These are phyloP conservation scores for Theileria parva DNA, from an alignment of 169 alveolate species.

Conservation along the genomic window DNA sequence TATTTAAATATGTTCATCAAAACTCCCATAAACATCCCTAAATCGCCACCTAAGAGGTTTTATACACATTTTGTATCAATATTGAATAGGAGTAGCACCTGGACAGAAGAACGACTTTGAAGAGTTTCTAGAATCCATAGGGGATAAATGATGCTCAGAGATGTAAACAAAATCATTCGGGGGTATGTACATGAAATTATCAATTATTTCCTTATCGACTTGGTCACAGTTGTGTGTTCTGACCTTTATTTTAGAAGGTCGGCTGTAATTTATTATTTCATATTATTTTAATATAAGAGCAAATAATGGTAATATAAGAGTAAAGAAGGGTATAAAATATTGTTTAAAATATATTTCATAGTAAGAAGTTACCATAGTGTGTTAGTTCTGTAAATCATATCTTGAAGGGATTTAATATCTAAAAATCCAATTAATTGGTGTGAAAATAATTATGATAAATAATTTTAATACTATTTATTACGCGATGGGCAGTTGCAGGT, in stretches of 20 bases:
- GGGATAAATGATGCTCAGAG: conserved; percentile 17
- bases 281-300: no score
- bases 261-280: not conserved
- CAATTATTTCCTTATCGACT: conserved; percentile 20
- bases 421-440: not conserved
- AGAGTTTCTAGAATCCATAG: conserved; percentile 56
- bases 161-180: conserved; percentile 52
- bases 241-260: conserved; percentile 58
- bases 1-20: conserved; percentile 28
- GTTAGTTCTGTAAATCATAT: conserved; percentile 58
- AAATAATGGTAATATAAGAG: no score
- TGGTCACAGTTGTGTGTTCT: conserved; percentile 28
- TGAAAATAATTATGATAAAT: not conserved
- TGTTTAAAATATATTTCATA: not conserved
- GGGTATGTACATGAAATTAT: conserved; percentile 33
- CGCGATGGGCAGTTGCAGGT: conserved; percentile 67
- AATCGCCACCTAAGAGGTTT: conserved; percentile 58
- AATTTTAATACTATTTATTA: conserved; percentile 7
- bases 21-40: conserved; percentile 46
- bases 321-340: not conserved
- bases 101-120: conserved; percentile 49
- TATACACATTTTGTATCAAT: not conserved
- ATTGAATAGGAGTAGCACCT: conserved; percentile 23
- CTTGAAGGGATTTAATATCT: conserved; percentile 52
- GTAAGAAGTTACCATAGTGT: conserved; percentile 56